phyloP scores from a whole-genome alignment of 2,329 filamentous ascomycete genomes.

The Penicillium sp. region DNA sequence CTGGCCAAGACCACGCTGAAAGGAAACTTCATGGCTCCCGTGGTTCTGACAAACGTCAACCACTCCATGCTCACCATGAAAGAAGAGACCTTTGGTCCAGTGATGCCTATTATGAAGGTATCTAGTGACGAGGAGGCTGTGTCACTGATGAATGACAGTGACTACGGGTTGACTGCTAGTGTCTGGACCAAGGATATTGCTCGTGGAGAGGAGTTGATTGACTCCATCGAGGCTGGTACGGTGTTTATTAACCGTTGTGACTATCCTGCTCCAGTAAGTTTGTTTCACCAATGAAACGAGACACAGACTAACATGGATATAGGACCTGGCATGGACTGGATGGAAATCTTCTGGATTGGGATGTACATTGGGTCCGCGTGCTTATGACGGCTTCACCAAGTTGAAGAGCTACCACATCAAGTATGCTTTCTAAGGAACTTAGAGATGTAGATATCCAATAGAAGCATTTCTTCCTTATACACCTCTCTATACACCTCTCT shows the following conservation, averaged over 20 bases:
- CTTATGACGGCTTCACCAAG: constrained; percentile 88
- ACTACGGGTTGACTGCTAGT: constrained; percentile 84
- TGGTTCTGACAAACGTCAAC: constrained; percentile 68
- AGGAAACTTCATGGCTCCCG: constrained; percentile 81
- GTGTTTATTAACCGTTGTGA: constrained; percentile 92
- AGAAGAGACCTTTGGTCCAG: constrained; percentile 87
- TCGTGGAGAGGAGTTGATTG: constrained; percentile 67
- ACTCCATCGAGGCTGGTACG: constrained; percentile 79
- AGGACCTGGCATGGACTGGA: constrained; percentile 87
- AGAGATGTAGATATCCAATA: neutral
- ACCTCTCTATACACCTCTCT: neutral
- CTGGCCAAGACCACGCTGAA: constrained; percentile 57
- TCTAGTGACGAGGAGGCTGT: constrained; percentile 72
- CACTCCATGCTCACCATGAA: constrained; percentile 83
- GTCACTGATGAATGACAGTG: constrained; percentile 80
- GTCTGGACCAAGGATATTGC: constrained; percentile 86
- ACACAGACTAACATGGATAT: neutral
- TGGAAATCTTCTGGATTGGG: constrained; percentile 94
- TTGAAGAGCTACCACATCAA: constrained; percentile 88
- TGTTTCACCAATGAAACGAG: too few species aligned
- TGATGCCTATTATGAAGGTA: constrained; percentile 83
- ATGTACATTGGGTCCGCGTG: constrained; percentile 75
- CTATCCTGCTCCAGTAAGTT: constrained; percentile 76
- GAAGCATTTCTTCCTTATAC: neutral
- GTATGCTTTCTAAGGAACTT: constrained; percentile 4